phyloP scores from a whole-genome alignment of 306 rosid species.

The Inga oerstediana region DNA sequence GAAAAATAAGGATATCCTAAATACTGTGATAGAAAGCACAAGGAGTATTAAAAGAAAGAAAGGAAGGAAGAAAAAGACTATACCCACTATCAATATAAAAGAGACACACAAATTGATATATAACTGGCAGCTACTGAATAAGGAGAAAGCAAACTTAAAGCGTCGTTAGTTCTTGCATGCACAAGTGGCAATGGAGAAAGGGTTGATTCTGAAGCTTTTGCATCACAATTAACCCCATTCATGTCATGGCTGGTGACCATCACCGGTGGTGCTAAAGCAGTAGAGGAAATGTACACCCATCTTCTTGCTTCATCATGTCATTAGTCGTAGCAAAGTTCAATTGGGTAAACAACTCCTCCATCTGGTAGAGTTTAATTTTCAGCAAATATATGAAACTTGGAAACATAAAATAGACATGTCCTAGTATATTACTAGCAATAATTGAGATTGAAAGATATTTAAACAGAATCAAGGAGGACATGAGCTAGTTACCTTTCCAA shows the following conservation, averaged over 20 bases:
- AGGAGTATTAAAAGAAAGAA: too few relatives aligned
- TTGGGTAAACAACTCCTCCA: too few relatives aligned
- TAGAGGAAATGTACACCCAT: background rate
- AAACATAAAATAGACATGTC: too few relatives aligned
- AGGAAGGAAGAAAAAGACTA: too few relatives aligned
- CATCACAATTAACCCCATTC: background rate
- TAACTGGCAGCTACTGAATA: background rate
- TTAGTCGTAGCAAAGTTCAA: background rate
- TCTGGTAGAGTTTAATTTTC: too few relatives aligned
- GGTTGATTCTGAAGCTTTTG: too few relatives aligned
- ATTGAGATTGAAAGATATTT: too few relatives aligned
- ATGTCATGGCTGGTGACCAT: background rate
- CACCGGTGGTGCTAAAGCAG: background rate
- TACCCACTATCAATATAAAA: background rate
- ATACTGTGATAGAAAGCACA: too few relatives aligned
- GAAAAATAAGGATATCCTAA: too few relatives aligned
- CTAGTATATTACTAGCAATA: too few relatives aligned
- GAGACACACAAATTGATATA: too few relatives aligned
- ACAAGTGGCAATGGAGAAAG: background rate
- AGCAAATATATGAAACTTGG: too few relatives aligned
- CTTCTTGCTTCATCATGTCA: background rate
- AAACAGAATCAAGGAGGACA: constrained; percentile 12
- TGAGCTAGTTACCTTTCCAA: constrained; percentile 67
- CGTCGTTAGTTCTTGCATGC: background rate
- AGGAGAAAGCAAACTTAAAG: background rate